Evolutionary conservation across 441 rosid genomes (phyloP), one percentile per base, ranked within the genome.

Genomic region (Erodium texanum): DNA sequence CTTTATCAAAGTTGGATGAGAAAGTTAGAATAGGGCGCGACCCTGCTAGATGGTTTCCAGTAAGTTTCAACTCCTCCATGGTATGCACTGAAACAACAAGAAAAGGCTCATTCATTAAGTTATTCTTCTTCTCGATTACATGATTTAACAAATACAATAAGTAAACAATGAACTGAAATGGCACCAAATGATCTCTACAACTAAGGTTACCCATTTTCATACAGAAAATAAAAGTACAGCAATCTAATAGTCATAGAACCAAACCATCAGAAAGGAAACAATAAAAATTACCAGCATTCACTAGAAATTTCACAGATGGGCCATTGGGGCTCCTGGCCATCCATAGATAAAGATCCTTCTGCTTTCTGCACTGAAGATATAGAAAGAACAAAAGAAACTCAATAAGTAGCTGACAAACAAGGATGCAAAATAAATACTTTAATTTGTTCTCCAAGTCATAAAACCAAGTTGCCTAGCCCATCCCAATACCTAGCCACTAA

Each of bases 41-140:
- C 1, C 92, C 97, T 78, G 80, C 85, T 67, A 94, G 81, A 81
- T 94, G 96, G 66, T 94, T 94, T 69, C 99, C 99, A 58, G 99
- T 94, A 24, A 94, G 97, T 82, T 92, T 94, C 73, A 94, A 73
- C 83, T 92, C 97, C 77, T 89, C 98, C 98, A 94, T 92, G 5
- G 97, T 88, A 78, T 94, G 98, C 36, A 89, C 97, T 92, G 24
- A 52, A 77, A 34, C n/a, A 24, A 20, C 19, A 65, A 78, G 70
- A 68, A 3, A 38, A 63, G 45, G 15, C 19, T 34, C 38, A 67
- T 7, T 22, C 6, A 29, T 7, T 12, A 48, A 20, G 15, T 2
- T 52, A 24, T 9, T 20, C 24, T 62, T 20, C 24, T 62, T 15
- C 20, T 9, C 27, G 56, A 4, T 64, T 1, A 27, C 4, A 27